Percentiles rank a stretch among this genome's conserved stretches.
phyloP scores from a whole-genome alignment of 192 early-diverging fungal species.

The Umbelopsis sp. region DNA sequence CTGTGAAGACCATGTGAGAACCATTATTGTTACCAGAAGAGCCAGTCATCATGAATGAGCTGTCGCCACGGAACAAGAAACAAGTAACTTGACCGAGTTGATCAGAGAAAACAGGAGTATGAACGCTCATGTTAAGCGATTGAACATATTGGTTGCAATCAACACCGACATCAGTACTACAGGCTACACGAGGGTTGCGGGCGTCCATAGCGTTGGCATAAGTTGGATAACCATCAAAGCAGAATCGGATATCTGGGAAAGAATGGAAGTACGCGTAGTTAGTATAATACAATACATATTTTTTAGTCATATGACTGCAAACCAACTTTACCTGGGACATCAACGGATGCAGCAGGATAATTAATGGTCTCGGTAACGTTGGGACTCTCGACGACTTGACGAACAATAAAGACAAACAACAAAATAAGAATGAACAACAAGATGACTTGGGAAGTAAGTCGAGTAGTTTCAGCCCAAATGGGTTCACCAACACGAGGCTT shows the following conservation, averaged over 20 bases:
- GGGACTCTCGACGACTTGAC: conserved; percentile 33
- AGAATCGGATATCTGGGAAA: conserved; percentile 31
- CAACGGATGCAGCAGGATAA: conserved; percentile 17
- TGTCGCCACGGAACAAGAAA: conserved; percentile 26
- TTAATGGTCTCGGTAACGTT: conserved; percentile 32
- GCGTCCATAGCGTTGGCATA: conserved; percentile 9
- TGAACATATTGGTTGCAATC: conserved; percentile 19
- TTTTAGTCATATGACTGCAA: no score
- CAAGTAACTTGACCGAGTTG: conserved; percentile 31
- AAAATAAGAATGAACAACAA: conserved; percentile 32
- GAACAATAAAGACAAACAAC: conserved; percentile 33
- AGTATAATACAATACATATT: no score
- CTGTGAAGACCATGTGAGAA: conserved; percentile 25
- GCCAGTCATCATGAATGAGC: conserved; percentile 22
- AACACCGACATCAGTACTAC: conserved; percentile 29
- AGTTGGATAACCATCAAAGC: conserved; percentile 33
- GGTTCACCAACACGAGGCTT: conserved; percentile 39
- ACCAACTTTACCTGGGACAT: conserved; percentile 24
- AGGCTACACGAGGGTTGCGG: conserved; percentile 25
- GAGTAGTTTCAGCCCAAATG: conserved; percentile 39
- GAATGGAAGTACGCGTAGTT: no score
- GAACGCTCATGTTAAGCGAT: conserved; percentile 25
- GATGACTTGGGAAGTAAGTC: conserved; percentile 33
- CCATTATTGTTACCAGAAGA: conserved; percentile 39
- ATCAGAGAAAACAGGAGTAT: conserved; percentile 27